Evolutionary conservation across 352 stramenopile species (phyloP), one percentile per base, ranked within the genome.

Genomic region (Phytophthora tentaculata): DNA sequence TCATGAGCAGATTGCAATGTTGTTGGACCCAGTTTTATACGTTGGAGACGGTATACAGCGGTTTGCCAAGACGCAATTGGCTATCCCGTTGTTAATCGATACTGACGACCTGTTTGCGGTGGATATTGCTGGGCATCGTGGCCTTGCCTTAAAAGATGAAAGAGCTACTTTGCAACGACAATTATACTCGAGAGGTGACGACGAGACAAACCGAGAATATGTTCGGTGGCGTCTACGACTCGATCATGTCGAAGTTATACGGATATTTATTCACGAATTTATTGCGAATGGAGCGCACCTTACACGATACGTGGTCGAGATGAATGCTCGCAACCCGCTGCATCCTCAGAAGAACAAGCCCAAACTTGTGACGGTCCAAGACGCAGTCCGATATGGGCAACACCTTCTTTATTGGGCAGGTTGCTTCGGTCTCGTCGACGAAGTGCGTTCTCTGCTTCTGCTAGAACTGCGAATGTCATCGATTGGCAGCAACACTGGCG

Each of bases 381-480:
- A 90, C 43, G 81, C 73, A 13, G 71, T 90, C 29, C 82, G 86
- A 0, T 94, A 94, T 32, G 86, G 84, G 2, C 86, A 94, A 62
- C 86, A 94, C 41, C 53, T 94, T 55, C 63, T 94, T 10, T 94
- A 91, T 59, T 94, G 86, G 83, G 79, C 73, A 20, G 81, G 77
- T 23, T 90, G 86, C 32, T 90, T 94, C 35, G 85, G 85, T 0
- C 60, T 92, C n/a, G 74, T 82, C 3, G 64, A 79, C 1, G 74
- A 90, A 20, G 81, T 90, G 20, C 69, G 66, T 10, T 73, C 66
- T 16, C 69, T 92, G 26, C 71, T 94, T 10, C 37, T 49, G 23
- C 29, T 74, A 41, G 43, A 71, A 28, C 19, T 74, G 26, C 54
- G 24, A 39, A 71, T 71, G 61, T 24, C 29, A 16, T 39, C 54